phyloP scores from a whole-genome alignment of 2,329 filamentous ascomycete species.

The Leptographium flavum region DNA sequence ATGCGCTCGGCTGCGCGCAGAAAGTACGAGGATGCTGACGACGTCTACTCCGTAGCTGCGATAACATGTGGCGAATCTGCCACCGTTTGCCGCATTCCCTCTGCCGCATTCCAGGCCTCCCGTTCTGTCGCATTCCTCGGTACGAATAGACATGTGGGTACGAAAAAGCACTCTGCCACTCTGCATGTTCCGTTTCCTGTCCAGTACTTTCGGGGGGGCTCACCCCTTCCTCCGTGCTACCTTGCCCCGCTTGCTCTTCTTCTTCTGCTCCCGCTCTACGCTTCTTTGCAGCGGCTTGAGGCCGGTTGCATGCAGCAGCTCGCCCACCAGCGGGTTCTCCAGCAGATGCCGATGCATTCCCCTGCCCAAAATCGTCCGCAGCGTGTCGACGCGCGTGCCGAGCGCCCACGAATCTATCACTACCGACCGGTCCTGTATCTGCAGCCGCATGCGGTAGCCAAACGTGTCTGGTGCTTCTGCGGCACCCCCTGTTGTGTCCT shows the following conservation, averaged over 20 bases:
- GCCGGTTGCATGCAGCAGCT: slow-evolving; percentile 16
- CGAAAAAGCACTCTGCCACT: background rate
- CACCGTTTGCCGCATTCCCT: background rate
- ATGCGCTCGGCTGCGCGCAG: too few species aligned
- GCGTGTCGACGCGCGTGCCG: slow-evolving; percentile 30
- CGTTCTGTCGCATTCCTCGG: background rate
- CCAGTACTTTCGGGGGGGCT: too few species aligned
- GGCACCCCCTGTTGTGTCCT: background rate
- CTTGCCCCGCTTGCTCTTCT: background rate
- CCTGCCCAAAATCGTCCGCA: slow-evolving; percentile 32
- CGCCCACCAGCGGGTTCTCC: slow-evolving; percentile 23
- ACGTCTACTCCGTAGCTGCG: too few species aligned
- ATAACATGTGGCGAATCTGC: background rate
- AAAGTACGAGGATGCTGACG: too few species aligned
- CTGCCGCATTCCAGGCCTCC: background rate
- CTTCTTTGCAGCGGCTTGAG: background rate
- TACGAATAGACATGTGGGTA: background rate
- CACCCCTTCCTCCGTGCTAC: background rate
- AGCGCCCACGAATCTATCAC: slow-evolving; percentile 37
- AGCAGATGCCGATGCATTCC: slow-evolving; percentile 26
- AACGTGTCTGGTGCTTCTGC: slow-evolving; percentile 27
- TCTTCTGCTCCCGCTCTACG: background rate
- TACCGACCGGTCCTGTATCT: slow-evolving; percentile 29
- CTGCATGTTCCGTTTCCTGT: too few species aligned
- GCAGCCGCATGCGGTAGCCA: slow-evolving; percentile 37